Base-by-base conservation (phyloP, 129 eudicot genomes). In the Flaveria sonorensis region DNA sequence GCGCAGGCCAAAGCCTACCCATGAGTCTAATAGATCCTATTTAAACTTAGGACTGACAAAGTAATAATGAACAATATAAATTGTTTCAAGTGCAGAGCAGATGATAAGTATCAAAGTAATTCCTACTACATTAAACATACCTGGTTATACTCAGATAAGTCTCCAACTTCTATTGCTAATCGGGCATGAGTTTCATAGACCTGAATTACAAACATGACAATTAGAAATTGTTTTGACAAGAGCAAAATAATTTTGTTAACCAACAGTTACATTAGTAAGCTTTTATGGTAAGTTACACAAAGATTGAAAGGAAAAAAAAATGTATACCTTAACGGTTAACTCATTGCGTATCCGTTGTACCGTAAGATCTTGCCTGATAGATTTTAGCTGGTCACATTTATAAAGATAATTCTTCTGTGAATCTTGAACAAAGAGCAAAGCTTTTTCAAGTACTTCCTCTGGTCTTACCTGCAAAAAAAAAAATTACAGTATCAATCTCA, bases 121-220 rank as follows among this genome's bases (percentile, higher is more conserved):
- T 67, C 46, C 63, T 53, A 45, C 55, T 46, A 75, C 64, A 64
- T 63, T 60, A 78, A 73, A 78, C 46, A 83, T 80, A 94, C 98
- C 97, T 94, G 98, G 86, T 94, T 94, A 80, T 73, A 87, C 84
- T 94, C 98, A 13, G 96, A 87, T 81, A 91, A 68, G 83, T 94
- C 98, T 15, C 97, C 98, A 66, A 85, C 90, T 88, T 94, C 98
- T 68, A 94, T 92, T 67, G 98, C 97, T 81, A 91, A 83, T 56
- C 97, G 84, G 69, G 97, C 98, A 89, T 91, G 98, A 71, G 97
- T 89, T 85, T 94, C 98, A 80, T 94, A 94, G 16, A 94, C 98
- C 98, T 94, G 86, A 79, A 62, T 81, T 43, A 47, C 19, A 70
- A 21, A 77, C 23, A 67, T 24, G 45, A 78, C 39, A 21, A 45